phyloP scores from a whole-genome alignment of 805 yeast species.

The Yarrowia sp. region DNA sequence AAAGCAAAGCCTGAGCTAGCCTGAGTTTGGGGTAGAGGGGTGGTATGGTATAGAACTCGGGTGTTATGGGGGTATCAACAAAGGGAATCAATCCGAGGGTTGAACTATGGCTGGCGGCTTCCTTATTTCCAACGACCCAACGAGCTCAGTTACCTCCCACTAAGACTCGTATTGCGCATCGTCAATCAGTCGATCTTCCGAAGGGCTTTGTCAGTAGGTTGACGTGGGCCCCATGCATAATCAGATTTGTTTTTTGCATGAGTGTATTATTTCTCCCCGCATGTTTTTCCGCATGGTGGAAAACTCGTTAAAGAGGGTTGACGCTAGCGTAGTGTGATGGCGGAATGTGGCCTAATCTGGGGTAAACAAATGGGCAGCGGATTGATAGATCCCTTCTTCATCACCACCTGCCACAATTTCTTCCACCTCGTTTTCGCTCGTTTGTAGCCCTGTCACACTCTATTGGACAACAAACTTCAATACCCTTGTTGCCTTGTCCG shows the following conservation, averaged over 20 bases:
- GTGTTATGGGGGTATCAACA: too few species aligned
- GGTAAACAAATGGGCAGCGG: too few species aligned
- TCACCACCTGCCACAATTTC: too few species aligned
- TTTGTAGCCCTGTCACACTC: conserved; percentile 9
- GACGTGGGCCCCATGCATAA: neutral
- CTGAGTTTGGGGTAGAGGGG: neutral
- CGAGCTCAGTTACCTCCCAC: too few species aligned
- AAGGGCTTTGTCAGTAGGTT: neutral
- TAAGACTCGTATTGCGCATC: conserved; percentile 2
- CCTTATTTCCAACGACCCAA: too few species aligned
- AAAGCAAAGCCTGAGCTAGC: neutral
- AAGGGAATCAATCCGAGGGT: too few species aligned
- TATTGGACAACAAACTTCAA: conserved; percentile 4
- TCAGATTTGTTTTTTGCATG: conserved; percentile 7
- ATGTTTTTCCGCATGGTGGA: neutral
- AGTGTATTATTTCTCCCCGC: conserved; percentile 2
- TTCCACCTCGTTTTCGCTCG: too few species aligned
- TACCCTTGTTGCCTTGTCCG: conserved; percentile 8
- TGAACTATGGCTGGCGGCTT: too few species aligned
- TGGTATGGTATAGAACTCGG: too few species aligned
- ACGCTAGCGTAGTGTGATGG: too few species aligned
- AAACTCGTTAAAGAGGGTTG: neutral
- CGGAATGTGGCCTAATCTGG: too few species aligned
- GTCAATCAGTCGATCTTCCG: conserved; percentile 12
- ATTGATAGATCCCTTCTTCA: too few species aligned